These are phyloP conservation scores for Cryphonectria nitschkei DNA, from an alignment of 2,329 filamentous ascomycete genomes.

Conservation along the genomic window DNA sequence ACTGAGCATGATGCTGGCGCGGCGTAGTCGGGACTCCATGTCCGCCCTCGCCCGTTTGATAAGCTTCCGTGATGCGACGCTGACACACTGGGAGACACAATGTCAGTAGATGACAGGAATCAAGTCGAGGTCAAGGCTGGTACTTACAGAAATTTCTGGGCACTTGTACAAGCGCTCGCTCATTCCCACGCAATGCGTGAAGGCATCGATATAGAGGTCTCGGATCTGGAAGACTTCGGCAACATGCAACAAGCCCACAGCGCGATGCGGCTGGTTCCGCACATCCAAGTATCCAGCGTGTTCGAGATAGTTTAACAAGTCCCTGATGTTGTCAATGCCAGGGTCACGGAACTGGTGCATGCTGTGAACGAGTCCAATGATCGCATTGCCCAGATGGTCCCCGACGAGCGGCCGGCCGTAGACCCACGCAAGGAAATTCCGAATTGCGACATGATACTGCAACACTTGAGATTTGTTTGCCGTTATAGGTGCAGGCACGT, in stretches of 20 bases:
- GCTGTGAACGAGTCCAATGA: slow-evolving; percentile 67
- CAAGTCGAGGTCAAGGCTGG: not conserved
- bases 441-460: slow-evolving; percentile 67
- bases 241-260: slow-evolving; percentile 68
- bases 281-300: slow-evolving; percentile 72
- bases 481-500: slow-evolving; percentile 66
- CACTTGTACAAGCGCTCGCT: slow-evolving; percentile 60
- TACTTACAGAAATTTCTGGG: slow-evolving; percentile 64
- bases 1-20: slow-evolving; percentile 62
- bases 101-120: slow-evolving; percentile 16
- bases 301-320: slow-evolving; percentile 68
- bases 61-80: slow-evolving; percentile 62
- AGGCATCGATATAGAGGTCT: slow-evolving; percentile 73
- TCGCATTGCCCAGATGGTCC: slow-evolving; percentile 62
- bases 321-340: slow-evolving; percentile 59
- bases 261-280: slow-evolving; percentile 67
- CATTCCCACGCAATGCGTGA: slow-evolving; percentile 81
- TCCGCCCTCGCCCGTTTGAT: slow-evolving; percentile 66
- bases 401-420: slow-evolving; percentile 70
- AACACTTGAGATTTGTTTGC: slow-evolving; percentile 58
- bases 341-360: slow-evolving; percentile 64
- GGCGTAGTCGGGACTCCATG: slow-evolving; percentile 65
- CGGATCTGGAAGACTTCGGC: slow-evolving; percentile 67
- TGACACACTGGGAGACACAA: slow-evolving; percentile 46
- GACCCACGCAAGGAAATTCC: slow-evolving; percentile 78